Percentiles rank a stretch among this genome's conserved stretches.
These are phyloP conservation scores for Leucosporidium scottii DNA, from an alignment of 768 basidiomycete genomes.

Conservation along the genomic window DNA sequence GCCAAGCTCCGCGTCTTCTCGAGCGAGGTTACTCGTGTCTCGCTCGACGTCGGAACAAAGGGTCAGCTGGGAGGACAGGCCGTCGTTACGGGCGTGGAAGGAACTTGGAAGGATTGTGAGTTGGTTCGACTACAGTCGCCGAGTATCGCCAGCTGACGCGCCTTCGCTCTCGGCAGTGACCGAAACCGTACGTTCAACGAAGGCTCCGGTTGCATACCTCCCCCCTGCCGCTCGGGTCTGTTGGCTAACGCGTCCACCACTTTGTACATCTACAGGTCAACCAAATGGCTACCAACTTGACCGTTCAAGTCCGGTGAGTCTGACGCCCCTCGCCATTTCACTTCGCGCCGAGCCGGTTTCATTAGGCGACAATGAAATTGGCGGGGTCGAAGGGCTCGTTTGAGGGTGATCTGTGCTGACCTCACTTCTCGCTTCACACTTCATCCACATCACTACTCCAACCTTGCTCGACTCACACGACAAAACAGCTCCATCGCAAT, in stretches of 20 bases:
- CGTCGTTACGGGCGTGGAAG: slow-evolving; percentile 45
- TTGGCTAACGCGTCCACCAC: not conserved
- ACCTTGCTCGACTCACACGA: not conserved
- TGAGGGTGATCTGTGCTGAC: not conserved
- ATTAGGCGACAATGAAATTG: too few relatives aligned
- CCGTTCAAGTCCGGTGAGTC: slow-evolving; percentile 38
- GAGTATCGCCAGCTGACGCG: not conserved
- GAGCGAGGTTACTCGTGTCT: slow-evolving; percentile 66
- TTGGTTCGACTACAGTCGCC: not conserved
- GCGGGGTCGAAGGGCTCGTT: too few relatives aligned
- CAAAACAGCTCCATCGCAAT: slow-evolving; percentile 41
- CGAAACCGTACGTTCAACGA: slow-evolving; percentile 23
- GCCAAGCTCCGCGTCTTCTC: slow-evolving; percentile 79
- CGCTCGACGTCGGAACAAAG: slow-evolving; percentile 47
- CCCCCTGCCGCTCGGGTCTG: not conserved
- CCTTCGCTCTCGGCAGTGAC: slow-evolving; percentile 9
- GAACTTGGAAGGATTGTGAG: slow-evolving; percentile 54
- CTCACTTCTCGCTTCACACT: not conserved
- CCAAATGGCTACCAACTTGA: slow-evolving; percentile 35
- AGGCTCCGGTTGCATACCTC: not conserved
- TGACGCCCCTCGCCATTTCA: not conserved
- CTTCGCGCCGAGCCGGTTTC: not conserved
- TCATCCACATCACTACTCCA: too few relatives aligned
- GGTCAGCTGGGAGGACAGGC: slow-evolving; percentile 57
- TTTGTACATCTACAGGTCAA: slow-evolving; percentile 21